Percentiles rank a stretch among this genome's conserved stretches.
phyloP scores from a whole-genome alignment of 441 rosid species.

The Lepidium campestre region DNA sequence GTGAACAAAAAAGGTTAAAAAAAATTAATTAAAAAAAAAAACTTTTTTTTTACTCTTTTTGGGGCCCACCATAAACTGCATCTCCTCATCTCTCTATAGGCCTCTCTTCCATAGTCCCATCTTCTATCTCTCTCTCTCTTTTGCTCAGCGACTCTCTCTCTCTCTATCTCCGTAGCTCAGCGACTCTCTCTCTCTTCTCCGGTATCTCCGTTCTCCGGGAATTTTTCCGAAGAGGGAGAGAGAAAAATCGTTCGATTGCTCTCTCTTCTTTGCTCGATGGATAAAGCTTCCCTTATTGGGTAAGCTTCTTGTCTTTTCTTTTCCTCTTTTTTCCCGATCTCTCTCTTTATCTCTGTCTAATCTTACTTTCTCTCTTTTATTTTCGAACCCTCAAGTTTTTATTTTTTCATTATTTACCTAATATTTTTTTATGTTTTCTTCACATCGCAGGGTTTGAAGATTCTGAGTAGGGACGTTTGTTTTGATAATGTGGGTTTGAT shows the following conservation, averaged over 20 bases:
- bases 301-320: conserved; percentile 5
- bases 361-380: conserved; percentile 12
- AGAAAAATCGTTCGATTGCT: conserved; percentile 2
- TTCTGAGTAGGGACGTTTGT: conserved; percentile 18
- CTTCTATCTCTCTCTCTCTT: not conserved
- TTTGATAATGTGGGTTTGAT: conserved; percentile 53
- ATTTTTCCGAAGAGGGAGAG: conserved; percentile 22
- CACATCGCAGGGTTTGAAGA: conserved; percentile 43
- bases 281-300: conserved; percentile 9
- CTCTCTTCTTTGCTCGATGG: not conserved
- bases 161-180: conserved; percentile 15
- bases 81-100: conserved; percentile 22
- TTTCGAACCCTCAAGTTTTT: not conserved
- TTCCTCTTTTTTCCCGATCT: conserved; percentile 14
- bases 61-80: conserved; percentile 25
- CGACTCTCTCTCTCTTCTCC: conserved; percentile 26
- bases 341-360: conserved; percentile 1
- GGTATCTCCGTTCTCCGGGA: conserved; percentile 13
- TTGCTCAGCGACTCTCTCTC: conserved; percentile 10
- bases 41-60: conserved; percentile 8
- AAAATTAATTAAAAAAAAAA: not conserved
- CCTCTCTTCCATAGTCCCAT: conserved; percentile 5
- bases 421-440: not conserved
- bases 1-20: conserved; percentile 21
- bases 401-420: not conserved